Conservation (phyloP, 2,329 filamentous ascomycete genomes). For the Daldinia eschscholtzii region DNA sequence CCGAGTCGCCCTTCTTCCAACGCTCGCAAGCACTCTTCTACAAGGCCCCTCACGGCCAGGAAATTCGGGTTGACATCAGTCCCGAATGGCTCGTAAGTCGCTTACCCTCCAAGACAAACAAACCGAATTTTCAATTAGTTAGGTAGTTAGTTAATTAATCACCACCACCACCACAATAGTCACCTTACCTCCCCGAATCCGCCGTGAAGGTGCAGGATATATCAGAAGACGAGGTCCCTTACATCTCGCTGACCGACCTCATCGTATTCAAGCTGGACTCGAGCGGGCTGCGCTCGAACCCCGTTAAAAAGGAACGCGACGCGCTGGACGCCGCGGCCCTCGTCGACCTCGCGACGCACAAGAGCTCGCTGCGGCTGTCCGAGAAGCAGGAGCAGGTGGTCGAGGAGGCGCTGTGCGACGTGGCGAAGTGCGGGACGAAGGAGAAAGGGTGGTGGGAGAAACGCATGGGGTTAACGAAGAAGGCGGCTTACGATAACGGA, state of each 20-base stretch:
- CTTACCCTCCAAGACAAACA: too few relatives aligned
- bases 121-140: too few relatives aligned
- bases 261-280: slow-evolving; percentile 47
- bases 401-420: slow-evolving; percentile 45
- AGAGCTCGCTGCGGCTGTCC: slow-evolving; percentile 28
- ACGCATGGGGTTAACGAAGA: slow-evolving; percentile 34
- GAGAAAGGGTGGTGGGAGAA: slow-evolving; percentile 46
- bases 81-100: slow-evolving; percentile 47
- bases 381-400: slow-evolving; percentile 40
- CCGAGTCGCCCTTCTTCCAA: slow-evolving; percentile 45
- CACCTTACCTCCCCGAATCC: slow-evolving; percentile 43
- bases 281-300: slow-evolving; percentile 42
- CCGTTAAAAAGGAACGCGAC: slow-evolving; percentile 43
- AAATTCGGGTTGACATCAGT: slow-evolving; percentile 46
- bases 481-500: not conserved
- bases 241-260: slow-evolving; percentile 46
- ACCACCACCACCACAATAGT: slow-evolving; percentile 21
- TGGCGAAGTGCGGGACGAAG: slow-evolving; percentile 38
- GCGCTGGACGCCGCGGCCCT: slow-evolving; percentile 45
- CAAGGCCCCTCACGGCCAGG: slow-evolving; percentile 35
- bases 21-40: slow-evolving; percentile 44
- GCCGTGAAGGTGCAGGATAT: slow-evolving; percentile 42
- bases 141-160: slow-evolving; percentile 12
- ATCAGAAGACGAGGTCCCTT: slow-evolving; percentile 44
- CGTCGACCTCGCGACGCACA: slow-evolving; percentile 33